Evolutionary conservation across 73 alveolate genomes (phyloP), one percentile per base, ranked within the genome.

Genomic region (Effrenium voratum): DNA sequence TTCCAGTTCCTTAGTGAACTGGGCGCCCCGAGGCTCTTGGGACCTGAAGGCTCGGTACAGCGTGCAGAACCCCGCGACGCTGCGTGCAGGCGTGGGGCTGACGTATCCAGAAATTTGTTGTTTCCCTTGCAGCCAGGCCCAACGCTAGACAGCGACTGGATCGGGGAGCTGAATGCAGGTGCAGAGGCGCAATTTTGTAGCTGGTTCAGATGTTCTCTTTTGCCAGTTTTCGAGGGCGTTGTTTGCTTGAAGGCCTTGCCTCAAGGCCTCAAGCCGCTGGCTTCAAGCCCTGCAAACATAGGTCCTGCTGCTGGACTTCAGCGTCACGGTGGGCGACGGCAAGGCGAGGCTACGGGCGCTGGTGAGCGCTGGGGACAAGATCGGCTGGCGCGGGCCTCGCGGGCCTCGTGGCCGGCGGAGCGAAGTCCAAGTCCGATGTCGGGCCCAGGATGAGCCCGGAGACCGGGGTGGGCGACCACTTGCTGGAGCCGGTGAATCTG

Each of bases 21-120:
- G n/a, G n/a, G n/a, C n/a, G n/a, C n/a, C n/a, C n/a, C n/a, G 68
- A 86, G 95, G 95, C 66, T 60, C 84, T 2, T 87, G 95, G 95
- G 95, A 87, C 49, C 84, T 87, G n/a, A 68, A 72, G 28, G 95
- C 95, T 10, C 95, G 95, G 50, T 87, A 87, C 83, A 60, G 83
- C 26, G 95, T 87, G 52, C 95, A 72, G 50, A 87, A 87, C 84
- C 95, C 95, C 60, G 95, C 95, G 66, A 87, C 95, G 36, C 55
- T 87, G 59, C 83, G 95, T 13, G 84, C 77, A 87, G 95, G 95
- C 47, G n/a, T 0, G 26, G 6, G 79, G 43, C 44, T 5, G 12
- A 19, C 22, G 68, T 12, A 55, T 55, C 68, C 12, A 15, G 68
- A 22, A 12, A 55, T 55, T 55, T 55, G 12, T 55, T 28, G 79